phyloP scores from a whole-genome alignment of 805 yeast genomes.

The Spathaspora arborariae region DNA sequence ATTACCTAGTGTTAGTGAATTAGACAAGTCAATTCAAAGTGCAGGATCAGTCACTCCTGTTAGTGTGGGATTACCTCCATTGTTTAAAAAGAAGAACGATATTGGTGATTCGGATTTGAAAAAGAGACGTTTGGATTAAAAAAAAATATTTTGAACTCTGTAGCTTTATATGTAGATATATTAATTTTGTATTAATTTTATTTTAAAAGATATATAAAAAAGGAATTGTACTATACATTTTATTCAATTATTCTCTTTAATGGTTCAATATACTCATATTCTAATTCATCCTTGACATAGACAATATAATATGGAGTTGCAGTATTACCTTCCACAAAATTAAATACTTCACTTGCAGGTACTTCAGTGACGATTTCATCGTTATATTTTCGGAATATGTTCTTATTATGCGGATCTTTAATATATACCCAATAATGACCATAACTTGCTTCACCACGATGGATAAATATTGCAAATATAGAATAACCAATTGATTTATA shows the following conservation, averaged over 20 bases:
- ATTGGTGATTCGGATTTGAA: background rate
- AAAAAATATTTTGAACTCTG: background rate
- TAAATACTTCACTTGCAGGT: slow-evolving; percentile 57
- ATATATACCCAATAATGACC: slow-evolving; percentile 98
- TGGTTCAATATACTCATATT: slow-evolving; percentile 57
- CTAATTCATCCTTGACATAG: slow-evolving; percentile 64
- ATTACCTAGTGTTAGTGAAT: slow-evolving; percentile 35
- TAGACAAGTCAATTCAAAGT: slow-evolving; percentile 27
- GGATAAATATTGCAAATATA: slow-evolving; percentile 88
- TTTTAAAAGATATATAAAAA: background rate
- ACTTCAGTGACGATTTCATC: slow-evolving; percentile 94
- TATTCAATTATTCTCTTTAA: slow-evolving; percentile 41
- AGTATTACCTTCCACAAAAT: slow-evolving; percentile 63
- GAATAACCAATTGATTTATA: slow-evolving; percentile 69
- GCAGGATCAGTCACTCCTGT: background rate
- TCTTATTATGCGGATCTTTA: slow-evolving; percentile 60
- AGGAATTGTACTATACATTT: background rate
- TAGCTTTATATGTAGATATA: slow-evolving; percentile 2
- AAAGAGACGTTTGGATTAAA: slow-evolving; percentile 5
- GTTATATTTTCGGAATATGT: slow-evolving; percentile 82
- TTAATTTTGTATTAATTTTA: background rate
- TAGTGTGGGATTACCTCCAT: slow-evolving; percentile 4
- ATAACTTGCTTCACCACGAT: slow-evolving; percentile 91
- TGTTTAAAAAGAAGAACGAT: slow-evolving; percentile 1
- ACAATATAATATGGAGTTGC: slow-evolving; percentile 95